phyloP scores from a whole-genome alignment of 768 basidiomycete species.

The Suillus subalutaceus region DNA sequence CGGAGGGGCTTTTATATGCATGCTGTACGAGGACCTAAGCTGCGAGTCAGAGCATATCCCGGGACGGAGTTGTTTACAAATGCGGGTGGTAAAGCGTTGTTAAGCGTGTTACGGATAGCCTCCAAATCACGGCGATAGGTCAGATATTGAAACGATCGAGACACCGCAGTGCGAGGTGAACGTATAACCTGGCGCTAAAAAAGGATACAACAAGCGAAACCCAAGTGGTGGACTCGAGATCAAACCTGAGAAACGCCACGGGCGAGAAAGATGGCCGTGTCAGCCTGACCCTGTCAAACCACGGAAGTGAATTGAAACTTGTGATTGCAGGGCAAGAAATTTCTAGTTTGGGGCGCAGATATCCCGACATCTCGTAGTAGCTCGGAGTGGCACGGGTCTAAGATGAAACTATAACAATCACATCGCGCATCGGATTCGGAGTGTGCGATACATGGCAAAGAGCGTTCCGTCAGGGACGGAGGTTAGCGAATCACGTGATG shows the following conservation, averaged over 20 bases:
- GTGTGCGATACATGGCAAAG: conserved; percentile 14
- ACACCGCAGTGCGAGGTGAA: conserved; percentile 33
- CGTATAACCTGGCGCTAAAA: conserved; percentile 28
- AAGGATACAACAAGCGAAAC: conserved; percentile 18
- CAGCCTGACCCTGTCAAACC: conserved; percentile 17
- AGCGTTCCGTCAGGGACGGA: conserved; percentile 27
- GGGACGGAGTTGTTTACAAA: conserved; percentile 36
- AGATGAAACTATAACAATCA: conserved; percentile 13
- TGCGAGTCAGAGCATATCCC: conserved; percentile 23
- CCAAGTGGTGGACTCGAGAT: conserved; percentile 25
- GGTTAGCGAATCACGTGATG: conserved; percentile 10
- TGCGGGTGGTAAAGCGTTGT: conserved; percentile 30
- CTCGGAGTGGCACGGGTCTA: conserved; percentile 19
- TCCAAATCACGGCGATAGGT: conserved; percentile 34
- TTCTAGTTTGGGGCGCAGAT: conserved; percentile 25
- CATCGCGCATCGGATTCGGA: conserved; percentile 6
- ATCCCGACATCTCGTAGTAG: conserved; percentile 8
- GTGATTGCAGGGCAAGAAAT: conserved; percentile 13
- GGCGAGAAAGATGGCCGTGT: conserved; percentile 26
- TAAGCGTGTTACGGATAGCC: conserved; percentile 33
- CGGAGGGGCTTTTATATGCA: conserved; percentile 31
- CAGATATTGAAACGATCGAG: conserved; percentile 37
- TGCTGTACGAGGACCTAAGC: conserved; percentile 28
- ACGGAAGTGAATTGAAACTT: conserved; percentile 23
- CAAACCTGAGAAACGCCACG: conserved; percentile 23